Percentiles rank a stretch among this genome's conserved stretches.
phyloP scores from a whole-genome alignment of 2,329 filamentous ascomycete genomes.

The Calycina herbarum region DNA sequence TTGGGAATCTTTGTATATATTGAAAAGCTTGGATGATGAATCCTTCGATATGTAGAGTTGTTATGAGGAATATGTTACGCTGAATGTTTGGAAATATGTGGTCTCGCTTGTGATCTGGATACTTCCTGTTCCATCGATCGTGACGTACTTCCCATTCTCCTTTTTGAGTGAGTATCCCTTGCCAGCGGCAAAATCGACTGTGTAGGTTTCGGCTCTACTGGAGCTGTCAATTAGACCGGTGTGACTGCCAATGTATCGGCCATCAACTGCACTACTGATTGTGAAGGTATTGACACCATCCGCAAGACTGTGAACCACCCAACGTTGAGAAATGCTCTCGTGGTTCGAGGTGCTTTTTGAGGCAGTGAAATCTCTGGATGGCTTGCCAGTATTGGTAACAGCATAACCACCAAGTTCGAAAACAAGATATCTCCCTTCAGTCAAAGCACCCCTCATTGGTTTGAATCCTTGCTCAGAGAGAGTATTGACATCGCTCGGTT shows the following conservation, averaged over 20 bases:
- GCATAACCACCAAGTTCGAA: constrained; percentile 49
- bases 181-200: constrained; percentile 18
- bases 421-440: constrained; percentile 55
- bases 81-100: constrained; percentile 24
- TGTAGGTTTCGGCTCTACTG: constrained; percentile 24
- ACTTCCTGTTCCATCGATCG: constrained; percentile 19
- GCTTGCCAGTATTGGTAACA: constrained; percentile 40
- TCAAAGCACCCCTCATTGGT: constrained; percentile 50
- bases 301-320: constrained; percentile 45
- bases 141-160: constrained; percentile 29
- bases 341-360: constrained; percentile 40
- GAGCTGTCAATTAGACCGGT: constrained; percentile 17
- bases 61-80: constrained; percentile 25
- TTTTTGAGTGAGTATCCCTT: constrained; percentile 28
- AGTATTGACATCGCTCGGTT: constrained; percentile 38
- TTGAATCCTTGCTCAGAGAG: constrained; percentile 57
- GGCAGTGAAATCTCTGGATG: constrained; percentile 29
- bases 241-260: constrained; percentile 38
- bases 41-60: too few relatives aligned
- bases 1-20: too few relatives aligned
- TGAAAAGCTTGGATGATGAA: too few relatives aligned
- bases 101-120: constrained; percentile 20
- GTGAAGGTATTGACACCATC: constrained; percentile 37
- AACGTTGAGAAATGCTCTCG: constrained; percentile 46
- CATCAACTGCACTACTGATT: constrained; percentile 44